Evolutionary conservation across 495 filamentous ascomycete genomes (phyloP).

Genomic region (Hyaloscypha hepaticicola): DNA sequence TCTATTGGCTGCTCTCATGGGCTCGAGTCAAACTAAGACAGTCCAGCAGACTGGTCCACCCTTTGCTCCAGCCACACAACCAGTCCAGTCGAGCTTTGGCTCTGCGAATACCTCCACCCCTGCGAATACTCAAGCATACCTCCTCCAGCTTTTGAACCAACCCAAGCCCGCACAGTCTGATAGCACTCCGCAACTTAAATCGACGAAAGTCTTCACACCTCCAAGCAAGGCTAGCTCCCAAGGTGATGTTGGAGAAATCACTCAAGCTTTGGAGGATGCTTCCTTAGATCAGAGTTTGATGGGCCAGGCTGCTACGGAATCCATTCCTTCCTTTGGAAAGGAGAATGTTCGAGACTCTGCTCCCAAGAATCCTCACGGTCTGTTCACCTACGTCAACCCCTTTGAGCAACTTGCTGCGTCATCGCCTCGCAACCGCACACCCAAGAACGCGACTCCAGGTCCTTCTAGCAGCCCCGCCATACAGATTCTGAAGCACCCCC

Average conservation of each 20-base stretch:
- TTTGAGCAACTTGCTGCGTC: constrained; percentile 72
- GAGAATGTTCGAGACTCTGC: constrained; percentile 23
- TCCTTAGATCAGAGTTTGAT: constrained; percentile 26
- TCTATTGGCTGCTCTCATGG: constrained; percentile 54
- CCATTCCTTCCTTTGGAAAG: constrained; percentile 18
- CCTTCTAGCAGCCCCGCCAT: constrained; percentile 22
- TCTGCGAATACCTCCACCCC: constrained; percentile 38
- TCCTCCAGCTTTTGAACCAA: constrained; percentile 51
- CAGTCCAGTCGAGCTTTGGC: constrained; percentile 21
- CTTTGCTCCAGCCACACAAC: constrained; percentile 8
- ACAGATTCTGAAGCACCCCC: constrained; percentile 31
- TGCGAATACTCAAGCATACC: constrained; percentile 48
- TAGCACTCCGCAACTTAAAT: constrained; percentile 28
- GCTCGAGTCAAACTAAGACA: constrained; percentile 18
- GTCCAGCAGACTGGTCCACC: constrained; percentile 15
- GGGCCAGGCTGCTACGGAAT: constrained; percentile 23
- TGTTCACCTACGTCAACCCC: constrained; percentile 79
- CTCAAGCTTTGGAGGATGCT: constrained; percentile 28
- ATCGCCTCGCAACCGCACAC: constrained; percentile 59
- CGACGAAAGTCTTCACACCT: constrained; percentile 23
- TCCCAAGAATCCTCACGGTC: constrained; percentile 42
- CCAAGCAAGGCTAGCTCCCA: constrained; percentile 26
- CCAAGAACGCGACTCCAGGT: constrained; percentile 31
- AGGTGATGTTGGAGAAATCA: constrained; percentile 26
- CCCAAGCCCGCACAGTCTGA: constrained; percentile 54